Evolutionary conservation across 139 green algal species (phyloP).

Genomic region (Micromonas pusilla): DNA sequence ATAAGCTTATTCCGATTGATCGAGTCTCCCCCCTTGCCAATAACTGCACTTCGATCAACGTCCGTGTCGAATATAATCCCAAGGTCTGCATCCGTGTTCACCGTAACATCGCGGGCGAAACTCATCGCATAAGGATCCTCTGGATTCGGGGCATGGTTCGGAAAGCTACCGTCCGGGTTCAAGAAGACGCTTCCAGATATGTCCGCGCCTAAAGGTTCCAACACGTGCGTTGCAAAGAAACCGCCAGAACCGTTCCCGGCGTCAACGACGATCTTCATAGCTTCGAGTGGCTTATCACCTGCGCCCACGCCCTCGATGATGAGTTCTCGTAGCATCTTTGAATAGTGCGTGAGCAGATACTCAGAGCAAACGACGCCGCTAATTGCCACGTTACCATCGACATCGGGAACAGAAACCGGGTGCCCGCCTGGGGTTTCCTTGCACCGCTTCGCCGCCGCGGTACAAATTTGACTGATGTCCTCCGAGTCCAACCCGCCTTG

Average conservation of each 20-base stretch:
- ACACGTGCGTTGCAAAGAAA: slow-evolving; percentile 80
- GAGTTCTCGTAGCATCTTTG: slow-evolving; percentile 54
- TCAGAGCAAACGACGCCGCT: neutral
- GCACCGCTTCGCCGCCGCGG: slow-evolving; percentile 38
- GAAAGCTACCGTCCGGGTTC: slow-evolving; percentile 86
- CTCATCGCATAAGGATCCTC: slow-evolving; percentile 85
- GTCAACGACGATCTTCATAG: slow-evolving; percentile 63
- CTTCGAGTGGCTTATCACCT: slow-evolving; percentile 53
- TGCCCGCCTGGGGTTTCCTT: neutral
- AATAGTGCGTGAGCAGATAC: slow-evolving; percentile 54
- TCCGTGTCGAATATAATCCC: slow-evolving; percentile 96
- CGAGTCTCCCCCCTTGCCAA: slow-evolving; percentile 59
- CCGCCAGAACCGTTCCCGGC: slow-evolving; percentile 79
- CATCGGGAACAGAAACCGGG: neutral
- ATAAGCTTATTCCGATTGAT: slow-evolving; percentile 96
- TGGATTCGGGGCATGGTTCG: slow-evolving; percentile 90
- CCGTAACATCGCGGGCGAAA: slow-evolving; percentile 45
- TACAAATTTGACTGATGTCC: slow-evolving; percentile 71
- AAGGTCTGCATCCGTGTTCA: slow-evolving; percentile 62
- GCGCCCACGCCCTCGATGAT: slow-evolving; percentile 55
- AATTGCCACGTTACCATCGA: neutral
- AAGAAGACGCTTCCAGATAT: slow-evolving; percentile 75
- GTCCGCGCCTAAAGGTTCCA: slow-evolving; percentile 84
- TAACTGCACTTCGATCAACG: slow-evolving; percentile 78
- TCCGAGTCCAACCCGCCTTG: slow-evolving; percentile 68